phyloP scores from a whole-genome alignment of 2,329 filamentous ascomycete genomes.

The Teratosphaeria epicoccoides region DNA sequence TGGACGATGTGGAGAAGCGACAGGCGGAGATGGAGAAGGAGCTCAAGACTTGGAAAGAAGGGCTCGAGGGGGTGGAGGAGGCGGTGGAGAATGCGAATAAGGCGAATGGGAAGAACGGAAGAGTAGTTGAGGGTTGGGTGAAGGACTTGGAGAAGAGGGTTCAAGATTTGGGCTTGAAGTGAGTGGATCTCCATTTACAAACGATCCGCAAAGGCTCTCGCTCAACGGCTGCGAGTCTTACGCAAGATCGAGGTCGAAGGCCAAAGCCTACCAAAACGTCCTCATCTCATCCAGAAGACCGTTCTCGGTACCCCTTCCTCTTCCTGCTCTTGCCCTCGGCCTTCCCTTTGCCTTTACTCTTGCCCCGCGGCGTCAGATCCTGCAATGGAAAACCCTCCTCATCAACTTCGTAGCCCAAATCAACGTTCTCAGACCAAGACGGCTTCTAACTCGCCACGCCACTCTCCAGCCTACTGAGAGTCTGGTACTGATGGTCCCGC shows the following conservation, averaged over 20 bases:
- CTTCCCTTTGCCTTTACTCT: background rate
- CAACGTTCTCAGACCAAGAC: background rate
- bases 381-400: background rate
- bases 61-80: constrained; percentile 65
- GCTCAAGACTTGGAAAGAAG: constrained; percentile 75
- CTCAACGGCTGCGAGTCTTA: too few species aligned
- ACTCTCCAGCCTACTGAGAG: constrained; percentile 1
- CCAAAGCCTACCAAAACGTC: background rate
- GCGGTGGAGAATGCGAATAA: constrained; percentile 60
- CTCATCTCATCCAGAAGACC: background rate
- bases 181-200: background rate
- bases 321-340: background rate
- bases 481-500: background rate
- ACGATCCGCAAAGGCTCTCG: background rate
- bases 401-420: background rate
- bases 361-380: background rate
- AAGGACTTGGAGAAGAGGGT: constrained; percentile 74
- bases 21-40: constrained; percentile 77
- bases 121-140: constrained; percentile 80
- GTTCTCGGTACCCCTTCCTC: background rate
- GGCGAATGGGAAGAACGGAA: constrained; percentile 67
- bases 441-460: constrained; percentile 1
- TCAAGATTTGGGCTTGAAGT: constrained; percentile 26
- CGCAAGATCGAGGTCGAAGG: background rate
- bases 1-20: constrained; percentile 65